Evolutionary conservation across 1,284 basidiomycete genomes (phyloP).

Genomic region (Tilletia walkeri): DNA sequence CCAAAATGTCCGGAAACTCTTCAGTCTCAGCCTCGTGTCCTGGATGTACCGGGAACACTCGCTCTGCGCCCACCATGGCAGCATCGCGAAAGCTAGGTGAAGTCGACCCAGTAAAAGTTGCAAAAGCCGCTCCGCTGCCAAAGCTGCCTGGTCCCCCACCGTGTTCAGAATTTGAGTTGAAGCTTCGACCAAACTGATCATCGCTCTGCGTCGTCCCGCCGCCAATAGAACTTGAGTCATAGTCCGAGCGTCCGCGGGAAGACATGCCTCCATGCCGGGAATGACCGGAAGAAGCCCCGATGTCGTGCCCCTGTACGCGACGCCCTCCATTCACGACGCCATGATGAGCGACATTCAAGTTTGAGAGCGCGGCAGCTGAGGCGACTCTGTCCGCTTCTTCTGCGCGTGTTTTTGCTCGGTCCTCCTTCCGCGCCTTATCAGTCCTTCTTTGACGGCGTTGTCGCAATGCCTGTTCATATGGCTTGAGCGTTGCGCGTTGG

Average conservation of each 20-base stretch:
- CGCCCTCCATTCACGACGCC: slow-evolving; percentile 1
- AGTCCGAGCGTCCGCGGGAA: slow-evolving; percentile 15
- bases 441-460: slow-evolving; percentile 38
- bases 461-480: slow-evolving; percentile 45
- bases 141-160: slow-evolving; percentile 4
- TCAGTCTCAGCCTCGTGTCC: slow-evolving; percentile 31
- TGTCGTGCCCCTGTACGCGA: neutral
- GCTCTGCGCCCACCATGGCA: slow-evolving; percentile 49
- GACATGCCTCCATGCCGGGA: slow-evolving; percentile 7
- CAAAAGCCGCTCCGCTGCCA: neutral
- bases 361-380: neutral
- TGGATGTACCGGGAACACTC: slow-evolving; percentile 48
- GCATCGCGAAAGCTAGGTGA: slow-evolving; percentile 49
- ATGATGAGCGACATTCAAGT: neutral
- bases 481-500: slow-evolving; percentile 30
- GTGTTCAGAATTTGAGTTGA: neutral
- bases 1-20: slow-evolving; percentile 42
- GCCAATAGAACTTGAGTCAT: slow-evolving; percentile 30
- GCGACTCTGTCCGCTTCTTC: slow-evolving; percentile 40
- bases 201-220: slow-evolving; percentile 8
- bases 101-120: neutral
- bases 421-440: slow-evolving; percentile 46
- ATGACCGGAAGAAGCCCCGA: neutral
- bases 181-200: neutral
- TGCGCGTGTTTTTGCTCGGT: slow-evolving; percentile 43